Percentiles rank a stretch among this genome's conserved stretches.
phyloP scores from a whole-genome alignment of 352 stramenopile species.

The Phytopythium vexans region DNA sequence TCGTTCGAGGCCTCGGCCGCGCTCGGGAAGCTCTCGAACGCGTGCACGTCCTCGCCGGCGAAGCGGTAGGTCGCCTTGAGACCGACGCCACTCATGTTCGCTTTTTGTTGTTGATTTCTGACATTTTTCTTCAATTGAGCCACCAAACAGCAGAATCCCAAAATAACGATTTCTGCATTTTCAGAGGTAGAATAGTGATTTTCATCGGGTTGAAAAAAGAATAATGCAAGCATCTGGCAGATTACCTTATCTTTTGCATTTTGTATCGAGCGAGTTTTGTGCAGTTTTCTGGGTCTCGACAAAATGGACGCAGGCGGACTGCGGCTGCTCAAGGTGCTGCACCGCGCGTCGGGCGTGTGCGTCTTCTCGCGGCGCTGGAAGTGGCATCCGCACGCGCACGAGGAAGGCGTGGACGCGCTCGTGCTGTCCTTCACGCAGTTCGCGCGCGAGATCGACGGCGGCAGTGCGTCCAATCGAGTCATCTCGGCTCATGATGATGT shows the following conservation, averaged over 20 bases:
- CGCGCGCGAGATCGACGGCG: constrained; percentile 80
- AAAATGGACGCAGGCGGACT: constrained; percentile 42
- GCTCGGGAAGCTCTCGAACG: constrained; percentile 65
- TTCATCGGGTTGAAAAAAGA: too few relatives aligned
- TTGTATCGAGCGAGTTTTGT: too few relatives aligned
- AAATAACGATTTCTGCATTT: too few relatives aligned
- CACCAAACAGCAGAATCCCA: too few relatives aligned
- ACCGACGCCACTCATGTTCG: constrained; percentile 36
- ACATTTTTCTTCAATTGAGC: too few relatives aligned
- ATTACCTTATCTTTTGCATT: too few relatives aligned
- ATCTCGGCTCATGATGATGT: too few relatives aligned
- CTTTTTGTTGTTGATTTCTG: too few relatives aligned
- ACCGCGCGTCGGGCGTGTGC: constrained; percentile 61
- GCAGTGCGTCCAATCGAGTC: constrained; percentile 36
- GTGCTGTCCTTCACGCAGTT: constrained; percentile 85
- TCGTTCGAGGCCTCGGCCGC: constrained; percentile 60
- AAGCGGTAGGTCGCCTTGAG: constrained; percentile 64
- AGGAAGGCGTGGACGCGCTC: constrained; percentile 68
- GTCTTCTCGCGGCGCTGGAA: constrained; percentile 81
- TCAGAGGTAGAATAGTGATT: too few relatives aligned
- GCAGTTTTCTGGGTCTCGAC: constrained; percentile 4
- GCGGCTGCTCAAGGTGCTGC: constrained; percentile 73
- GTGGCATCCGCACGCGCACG: constrained; percentile 71
- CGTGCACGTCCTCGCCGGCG: constrained; percentile 61
- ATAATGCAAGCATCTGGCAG: too few relatives aligned